A percentile compares a stretch with the other conserved stretches of the same genome.
These are phyloP conservation scores for Stephania cephalantha DNA, from an alignment of 164 flowering plant genomes.

Conservation along the genomic window DNA sequence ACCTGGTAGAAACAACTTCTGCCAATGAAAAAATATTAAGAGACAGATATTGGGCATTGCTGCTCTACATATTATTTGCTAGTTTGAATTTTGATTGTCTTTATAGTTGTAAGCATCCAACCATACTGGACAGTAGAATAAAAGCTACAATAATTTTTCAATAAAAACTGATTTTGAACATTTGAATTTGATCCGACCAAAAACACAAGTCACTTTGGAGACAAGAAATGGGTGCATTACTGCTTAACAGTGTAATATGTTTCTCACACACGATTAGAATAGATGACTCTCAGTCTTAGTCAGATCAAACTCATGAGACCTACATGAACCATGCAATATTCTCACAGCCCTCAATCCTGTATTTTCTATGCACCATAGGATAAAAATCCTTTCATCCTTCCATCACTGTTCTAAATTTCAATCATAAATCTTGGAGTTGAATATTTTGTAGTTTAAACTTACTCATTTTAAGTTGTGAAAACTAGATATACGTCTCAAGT, in stretches of 20 bases:
- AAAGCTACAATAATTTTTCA: background rate
- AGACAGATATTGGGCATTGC: background rate
- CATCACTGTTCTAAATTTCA: background rate
- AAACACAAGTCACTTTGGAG: background rate
- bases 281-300: background rate
- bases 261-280: background rate
- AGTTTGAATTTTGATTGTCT: background rate
- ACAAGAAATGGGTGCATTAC: background rate
- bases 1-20: constrained; percentile 23
- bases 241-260: too few relatives aligned
- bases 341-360: too few relatives aligned
- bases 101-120: background rate
- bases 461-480: too few relatives aligned
- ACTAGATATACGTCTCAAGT: background rate
- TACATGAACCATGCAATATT: too few relatives aligned
- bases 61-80: background rate
- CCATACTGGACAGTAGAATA: background rate
- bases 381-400: background rate
- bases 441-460: background rate
- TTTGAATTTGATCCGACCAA: background rate
- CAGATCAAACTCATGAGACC: background rate
- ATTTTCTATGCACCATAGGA: background rate
- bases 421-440: background rate
- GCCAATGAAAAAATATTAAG: constrained; percentile 15
- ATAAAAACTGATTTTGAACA: background rate